Evolutionary conservation across 2,329 filamentous ascomycete genomes (phyloP).

Genomic region (Elsinoe perseae): DNA sequence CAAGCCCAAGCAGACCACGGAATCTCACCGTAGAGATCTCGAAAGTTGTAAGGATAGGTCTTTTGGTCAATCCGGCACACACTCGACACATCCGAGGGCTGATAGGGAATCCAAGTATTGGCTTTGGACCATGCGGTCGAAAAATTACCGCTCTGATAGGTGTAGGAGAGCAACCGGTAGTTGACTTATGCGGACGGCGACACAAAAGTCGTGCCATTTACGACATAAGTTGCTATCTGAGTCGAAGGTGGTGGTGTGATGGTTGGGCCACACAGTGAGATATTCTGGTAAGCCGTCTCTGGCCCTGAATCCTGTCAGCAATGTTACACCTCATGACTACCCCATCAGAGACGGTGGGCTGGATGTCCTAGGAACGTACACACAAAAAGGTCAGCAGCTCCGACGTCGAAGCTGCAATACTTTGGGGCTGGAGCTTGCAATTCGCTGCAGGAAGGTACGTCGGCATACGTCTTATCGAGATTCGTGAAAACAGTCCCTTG

Average conservation of each 20-base stretch:
- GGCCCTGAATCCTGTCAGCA: background rate
- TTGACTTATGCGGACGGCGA: background rate
- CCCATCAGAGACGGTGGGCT: background rate
- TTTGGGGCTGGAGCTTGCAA: background rate
- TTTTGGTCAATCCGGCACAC: background rate
- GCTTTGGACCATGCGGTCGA: background rate
- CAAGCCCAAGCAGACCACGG: background rate
- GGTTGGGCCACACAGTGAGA: background rate
- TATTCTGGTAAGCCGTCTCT: background rate
- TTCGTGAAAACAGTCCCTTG: background rate
- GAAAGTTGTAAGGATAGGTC: background rate
- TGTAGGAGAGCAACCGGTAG: background rate
- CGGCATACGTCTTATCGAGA: background rate
- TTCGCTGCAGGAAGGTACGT: background rate
- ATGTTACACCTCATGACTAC: no score
- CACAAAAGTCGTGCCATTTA: background rate
- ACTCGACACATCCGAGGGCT: background rate
- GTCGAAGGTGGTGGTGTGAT: background rate
- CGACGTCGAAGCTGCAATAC: background rate
- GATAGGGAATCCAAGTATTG: background rate
- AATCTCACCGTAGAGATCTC: background rate
- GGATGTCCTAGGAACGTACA: background rate
- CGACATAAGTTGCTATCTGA: background rate
- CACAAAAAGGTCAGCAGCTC: background rate
- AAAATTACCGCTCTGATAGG: background rate